Conservation (phyloP, 2,329 filamentous ascomycete species). For the Exophiala oligosperma region DNA sequence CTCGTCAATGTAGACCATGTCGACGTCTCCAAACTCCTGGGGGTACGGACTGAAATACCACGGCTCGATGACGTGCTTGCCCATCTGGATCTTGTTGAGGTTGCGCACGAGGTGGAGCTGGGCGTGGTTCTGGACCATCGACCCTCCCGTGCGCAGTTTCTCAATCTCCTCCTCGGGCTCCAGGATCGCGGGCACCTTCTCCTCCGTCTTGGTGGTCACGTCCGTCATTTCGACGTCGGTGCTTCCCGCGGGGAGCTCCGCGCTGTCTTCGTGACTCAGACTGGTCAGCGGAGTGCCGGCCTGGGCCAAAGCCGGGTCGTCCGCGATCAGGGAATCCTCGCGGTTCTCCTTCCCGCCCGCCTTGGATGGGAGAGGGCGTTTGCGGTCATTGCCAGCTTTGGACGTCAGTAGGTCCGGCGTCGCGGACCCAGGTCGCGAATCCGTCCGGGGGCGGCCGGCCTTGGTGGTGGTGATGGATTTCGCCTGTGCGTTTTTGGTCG, state of each 20-base stretch:
- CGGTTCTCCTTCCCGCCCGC: conserved; percentile 63
- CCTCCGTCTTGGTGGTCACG: conserved; percentile 38
- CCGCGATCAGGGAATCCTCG: conserved; percentile 35
- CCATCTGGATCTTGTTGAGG: conserved; percentile 91
- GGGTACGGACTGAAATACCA: conserved; percentile 99
- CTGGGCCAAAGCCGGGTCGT: conserved; percentile 28
- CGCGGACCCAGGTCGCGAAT: conserved; percentile 56
- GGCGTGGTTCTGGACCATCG: conserved; percentile 98
- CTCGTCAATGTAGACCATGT: conserved; percentile 94
- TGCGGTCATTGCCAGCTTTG: conserved; percentile 47
- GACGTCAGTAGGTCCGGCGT: conserved; percentile 55
- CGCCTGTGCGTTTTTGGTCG: conserved; percentile 55
- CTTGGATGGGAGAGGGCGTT: conserved; percentile 51
- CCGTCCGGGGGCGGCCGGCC: conserved; percentile 43
- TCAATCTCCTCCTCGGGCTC: conserved; percentile 72
- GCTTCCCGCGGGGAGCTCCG: conserved; percentile 25
- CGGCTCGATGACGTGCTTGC: conserved; percentile 84
- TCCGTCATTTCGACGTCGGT: conserved; percentile 48
- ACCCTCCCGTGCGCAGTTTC: conserved; percentile 88
- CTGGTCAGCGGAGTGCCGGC: conserved; percentile 41
- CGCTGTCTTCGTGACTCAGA: conserved; percentile 21
- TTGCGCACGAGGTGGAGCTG: conserved; percentile 96
- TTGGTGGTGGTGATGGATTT: conserved; percentile 54
- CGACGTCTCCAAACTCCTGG: conserved; percentile 80
- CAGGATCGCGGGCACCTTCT: conserved; percentile 30